Percentiles rank a stretch among this genome's conserved stretches.
Conservation (phyloP, 495 filamentous ascomycete genomes). For the Physcia stellaris region DNA sequence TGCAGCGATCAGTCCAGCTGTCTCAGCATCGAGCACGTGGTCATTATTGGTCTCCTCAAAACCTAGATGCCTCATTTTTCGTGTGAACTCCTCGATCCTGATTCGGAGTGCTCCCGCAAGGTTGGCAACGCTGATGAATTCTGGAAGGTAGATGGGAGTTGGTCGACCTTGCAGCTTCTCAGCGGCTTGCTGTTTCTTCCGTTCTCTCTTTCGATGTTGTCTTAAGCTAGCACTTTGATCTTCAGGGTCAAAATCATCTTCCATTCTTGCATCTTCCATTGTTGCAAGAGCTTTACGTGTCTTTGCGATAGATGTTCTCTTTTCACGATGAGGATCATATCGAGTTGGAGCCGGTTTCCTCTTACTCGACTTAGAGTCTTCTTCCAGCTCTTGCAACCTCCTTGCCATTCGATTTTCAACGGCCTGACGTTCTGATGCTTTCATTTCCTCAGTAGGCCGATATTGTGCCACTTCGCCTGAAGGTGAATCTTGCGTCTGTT, state of each 20-base stretch:
- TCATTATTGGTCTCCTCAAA: slow-evolving; percentile 71
- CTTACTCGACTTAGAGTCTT: too few species aligned
- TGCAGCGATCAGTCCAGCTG: slow-evolving; percentile 74
- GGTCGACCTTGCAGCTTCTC: slow-evolving; percentile 27
- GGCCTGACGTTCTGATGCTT: neutral
- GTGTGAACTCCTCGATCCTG: slow-evolving; percentile 55
- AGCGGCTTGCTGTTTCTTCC: slow-evolving; percentile 32
- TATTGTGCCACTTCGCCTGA: neutral
- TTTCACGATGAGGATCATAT: neutral
- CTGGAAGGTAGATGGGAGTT: slow-evolving; percentile 65
- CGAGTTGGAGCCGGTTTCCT: neutral
- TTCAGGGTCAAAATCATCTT: neutral
- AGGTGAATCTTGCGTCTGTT: neutral
- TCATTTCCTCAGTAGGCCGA: neutral
- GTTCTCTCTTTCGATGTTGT: slow-evolving; percentile 27
- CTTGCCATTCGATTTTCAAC: neutral
- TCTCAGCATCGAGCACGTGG: slow-evolving; percentile 79
- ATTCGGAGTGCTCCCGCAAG: slow-evolving; percentile 68
- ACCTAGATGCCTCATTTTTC: slow-evolving; percentile 63
- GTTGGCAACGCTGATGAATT: slow-evolving; percentile 79
- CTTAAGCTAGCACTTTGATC: slow-evolving; percentile 1
- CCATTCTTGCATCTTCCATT: neutral
- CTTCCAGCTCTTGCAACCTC: neutral
- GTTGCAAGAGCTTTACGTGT: neutral
- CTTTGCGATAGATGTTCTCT: neutral